Evolutionary conservation across 2,329 filamentous ascomycete species (phyloP).

Genomic region (Mycocentrospora acerina): DNA sequence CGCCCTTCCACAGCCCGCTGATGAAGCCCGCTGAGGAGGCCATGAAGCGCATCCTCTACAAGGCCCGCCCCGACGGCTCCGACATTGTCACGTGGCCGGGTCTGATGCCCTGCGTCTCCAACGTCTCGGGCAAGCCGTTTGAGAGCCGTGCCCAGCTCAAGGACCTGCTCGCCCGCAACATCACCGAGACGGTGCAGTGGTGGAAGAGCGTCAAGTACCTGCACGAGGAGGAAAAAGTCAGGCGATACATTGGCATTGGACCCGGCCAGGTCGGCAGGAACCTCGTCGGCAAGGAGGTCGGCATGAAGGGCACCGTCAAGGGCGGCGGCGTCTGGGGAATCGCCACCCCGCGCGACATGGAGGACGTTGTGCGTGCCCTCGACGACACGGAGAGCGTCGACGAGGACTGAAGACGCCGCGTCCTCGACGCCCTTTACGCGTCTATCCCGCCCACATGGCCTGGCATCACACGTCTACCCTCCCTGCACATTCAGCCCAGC

Average conservation of each 20-base stretch:
- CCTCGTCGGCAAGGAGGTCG: constrained; percentile 91
- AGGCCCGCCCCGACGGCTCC: constrained; percentile 57
- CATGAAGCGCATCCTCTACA: constrained; percentile 68
- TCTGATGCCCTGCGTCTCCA: constrained; percentile 76
- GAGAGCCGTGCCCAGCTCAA: constrained; percentile 71
- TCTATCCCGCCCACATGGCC: constrained; percentile 12
- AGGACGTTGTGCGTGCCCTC: constrained; percentile 48
- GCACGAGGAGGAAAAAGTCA: constrained; percentile 78
- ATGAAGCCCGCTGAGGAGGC: constrained; percentile 81
- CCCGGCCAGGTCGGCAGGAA: constrained; percentile 93
- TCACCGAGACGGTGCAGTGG: constrained; percentile 91
- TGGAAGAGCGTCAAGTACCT: constrained; percentile 91
- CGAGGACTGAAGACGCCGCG: constrained; percentile 33
- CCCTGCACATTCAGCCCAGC: constrained; percentile 38
- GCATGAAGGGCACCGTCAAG: constrained; percentile 79
- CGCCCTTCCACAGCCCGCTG: constrained; percentile 86
- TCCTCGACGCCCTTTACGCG: background rate
- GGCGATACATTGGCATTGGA: constrained; percentile 87
- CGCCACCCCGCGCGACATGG: constrained; percentile 67
- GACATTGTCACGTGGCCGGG: constrained; percentile 77
- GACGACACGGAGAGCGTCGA: constrained; percentile 48
- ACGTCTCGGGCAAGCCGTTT: constrained; percentile 81
- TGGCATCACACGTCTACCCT: constrained; percentile 8
- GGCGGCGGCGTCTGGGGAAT: constrained; percentile 93
- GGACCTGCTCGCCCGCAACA: constrained; percentile 76